phyloP scores from a whole-genome alignment of 495 filamentous ascomycete genomes.

The Lasiosphaeris hirsuta region DNA sequence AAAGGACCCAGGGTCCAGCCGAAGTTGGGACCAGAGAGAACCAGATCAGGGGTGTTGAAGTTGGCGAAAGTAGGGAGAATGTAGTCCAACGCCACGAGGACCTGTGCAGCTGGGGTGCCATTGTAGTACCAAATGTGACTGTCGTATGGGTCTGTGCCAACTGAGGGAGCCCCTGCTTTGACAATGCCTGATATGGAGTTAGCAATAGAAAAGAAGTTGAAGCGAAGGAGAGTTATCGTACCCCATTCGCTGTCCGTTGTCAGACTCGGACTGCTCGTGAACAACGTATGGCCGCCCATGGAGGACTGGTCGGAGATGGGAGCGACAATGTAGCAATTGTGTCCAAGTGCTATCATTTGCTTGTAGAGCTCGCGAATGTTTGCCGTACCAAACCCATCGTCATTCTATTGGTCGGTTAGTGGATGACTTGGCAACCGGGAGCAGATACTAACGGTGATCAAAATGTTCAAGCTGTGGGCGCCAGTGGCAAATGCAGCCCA shows the following conservation, averaged over 20 bases:
- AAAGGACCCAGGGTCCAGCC: constrained; percentile 38
- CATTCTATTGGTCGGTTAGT: constrained; percentile 20
- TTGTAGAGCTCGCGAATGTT: constrained; percentile 44
- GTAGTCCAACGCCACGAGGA: constrained; percentile 46
- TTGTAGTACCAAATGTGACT: constrained; percentile 48
- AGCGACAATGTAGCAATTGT: constrained; percentile 39
- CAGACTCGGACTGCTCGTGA: constrained; percentile 29
- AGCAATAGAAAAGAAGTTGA: background rate
- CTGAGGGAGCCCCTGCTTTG: constrained; percentile 23
- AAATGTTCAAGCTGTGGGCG: constrained; percentile 18
- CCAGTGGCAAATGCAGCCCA: background rate
- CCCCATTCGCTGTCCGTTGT: constrained; percentile 21
- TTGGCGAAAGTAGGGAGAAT: constrained; percentile 45
- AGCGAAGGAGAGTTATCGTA: background rate
- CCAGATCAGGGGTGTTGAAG: constrained; percentile 34
- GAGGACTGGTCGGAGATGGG: constrained; percentile 24
- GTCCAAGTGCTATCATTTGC: constrained; percentile 33
- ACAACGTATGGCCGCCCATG: constrained; percentile 25
- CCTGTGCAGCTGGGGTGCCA: constrained; percentile 39
- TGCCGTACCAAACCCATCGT: constrained; percentile 43
- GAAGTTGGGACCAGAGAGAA: constrained; percentile 42
- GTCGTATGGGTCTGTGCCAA: constrained; percentile 39
- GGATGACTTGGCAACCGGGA: background rate
- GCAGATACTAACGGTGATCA: constrained; percentile 19
- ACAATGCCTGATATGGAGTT: constrained; percentile 28